These are phyloP conservation scores for Borovskyia barvae DNA, from an alignment of 208 protist species.

Conservation along the genomic window DNA sequence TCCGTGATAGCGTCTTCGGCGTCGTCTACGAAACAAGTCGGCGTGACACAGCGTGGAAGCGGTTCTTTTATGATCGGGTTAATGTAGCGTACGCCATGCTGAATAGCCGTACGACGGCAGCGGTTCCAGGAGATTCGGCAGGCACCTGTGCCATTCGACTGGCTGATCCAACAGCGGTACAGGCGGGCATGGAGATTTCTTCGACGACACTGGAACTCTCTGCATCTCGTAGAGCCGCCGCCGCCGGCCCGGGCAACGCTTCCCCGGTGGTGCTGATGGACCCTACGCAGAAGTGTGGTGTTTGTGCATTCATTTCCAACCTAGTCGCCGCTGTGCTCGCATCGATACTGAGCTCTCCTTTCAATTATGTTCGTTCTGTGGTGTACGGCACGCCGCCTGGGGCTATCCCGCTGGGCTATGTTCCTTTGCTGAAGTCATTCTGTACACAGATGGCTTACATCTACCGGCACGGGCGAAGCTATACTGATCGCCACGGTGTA, in stretches of 20 bases:
- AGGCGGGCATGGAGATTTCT: not conserved
- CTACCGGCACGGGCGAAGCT: slow-evolving; percentile 66
- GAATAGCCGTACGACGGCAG: not conserved
- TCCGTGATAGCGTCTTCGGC: slow-evolving; percentile 86
- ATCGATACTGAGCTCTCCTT: slow-evolving; percentile 80
- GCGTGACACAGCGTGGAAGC: slow-evolving; percentile 28
- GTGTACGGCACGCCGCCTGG: slow-evolving; percentile 78
- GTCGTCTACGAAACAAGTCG: slow-evolving; percentile 83
- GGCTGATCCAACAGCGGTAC: not conserved
- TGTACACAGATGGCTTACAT: slow-evolving; percentile 72
- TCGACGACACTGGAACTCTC: no score
- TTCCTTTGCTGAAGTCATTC: slow-evolving; percentile 65
- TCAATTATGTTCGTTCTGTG: slow-evolving; percentile 87
- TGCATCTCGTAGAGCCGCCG: no score
- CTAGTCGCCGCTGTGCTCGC: slow-evolving; percentile 73
- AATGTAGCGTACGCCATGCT: not conserved
- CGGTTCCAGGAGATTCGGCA: not conserved
- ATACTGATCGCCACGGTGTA: slow-evolving; percentile 38
- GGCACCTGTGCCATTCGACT: not conserved
- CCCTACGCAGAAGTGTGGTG: slow-evolving; percentile 18
- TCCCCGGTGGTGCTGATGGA: not conserved
- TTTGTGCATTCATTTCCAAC: slow-evolving; percentile 71
- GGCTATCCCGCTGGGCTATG: slow-evolving; percentile 67
- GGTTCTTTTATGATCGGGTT: slow-evolving; percentile 43
- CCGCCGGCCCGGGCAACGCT: no score